A percentile compares a stretch with the other conserved stretches of the same genome.
Conservation (phyloP, 1,139 yeast species). For the Kodamaea arcana region DNA sequence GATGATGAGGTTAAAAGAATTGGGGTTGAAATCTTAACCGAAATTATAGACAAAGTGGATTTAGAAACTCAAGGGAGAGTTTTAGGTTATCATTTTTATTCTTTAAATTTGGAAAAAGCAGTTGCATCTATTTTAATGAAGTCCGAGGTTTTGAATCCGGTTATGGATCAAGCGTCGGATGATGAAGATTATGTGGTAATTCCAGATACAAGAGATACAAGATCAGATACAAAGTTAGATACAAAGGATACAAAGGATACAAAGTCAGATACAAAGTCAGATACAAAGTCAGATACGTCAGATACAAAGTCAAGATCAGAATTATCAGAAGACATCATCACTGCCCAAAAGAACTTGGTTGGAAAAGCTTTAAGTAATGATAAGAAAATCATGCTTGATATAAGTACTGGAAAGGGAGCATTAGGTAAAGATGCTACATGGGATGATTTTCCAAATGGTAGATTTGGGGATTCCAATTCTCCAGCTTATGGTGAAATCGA, state of each 20-base stretch:
- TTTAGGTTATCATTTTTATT: slow-evolving; percentile 85
- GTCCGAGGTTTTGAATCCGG: slow-evolving; percentile 44
- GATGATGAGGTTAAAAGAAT: slow-evolving; percentile 81
- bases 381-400: slow-evolving; percentile 62
- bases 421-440: slow-evolving; percentile 91
- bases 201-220: slow-evolving; percentile 11
- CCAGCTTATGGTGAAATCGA: slow-evolving; percentile 98
- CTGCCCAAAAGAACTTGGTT: slow-evolving; percentile 21
- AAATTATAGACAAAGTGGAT: slow-evolving; percentile 58
- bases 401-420: slow-evolving; percentile 80
- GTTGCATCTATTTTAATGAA: slow-evolving; percentile 77
- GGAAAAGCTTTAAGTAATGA: slow-evolving; percentile 26
- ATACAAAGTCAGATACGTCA: slow-evolving; percentile 31
- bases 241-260: slow-evolving; percentile 21
- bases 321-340: slow-evolving; percentile 22
- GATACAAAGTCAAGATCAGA: slow-evolving; percentile 37
- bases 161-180: slow-evolving; percentile 23
- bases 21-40: slow-evolving; percentile 72
- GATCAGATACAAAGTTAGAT: slow-evolving; percentile 45
- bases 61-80: slow-evolving; percentile 50
- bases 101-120: slow-evolving; percentile 85
- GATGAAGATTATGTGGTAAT: slow-evolving; percentile 25
- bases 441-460: slow-evolving; percentile 98
- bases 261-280: slow-evolving; percentile 44
- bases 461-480: slow-evolving; percentile 95